phyloP scores from a whole-genome alignment of 2,329 filamentous ascomycete genomes.

The Madurella mycetomatis region DNA sequence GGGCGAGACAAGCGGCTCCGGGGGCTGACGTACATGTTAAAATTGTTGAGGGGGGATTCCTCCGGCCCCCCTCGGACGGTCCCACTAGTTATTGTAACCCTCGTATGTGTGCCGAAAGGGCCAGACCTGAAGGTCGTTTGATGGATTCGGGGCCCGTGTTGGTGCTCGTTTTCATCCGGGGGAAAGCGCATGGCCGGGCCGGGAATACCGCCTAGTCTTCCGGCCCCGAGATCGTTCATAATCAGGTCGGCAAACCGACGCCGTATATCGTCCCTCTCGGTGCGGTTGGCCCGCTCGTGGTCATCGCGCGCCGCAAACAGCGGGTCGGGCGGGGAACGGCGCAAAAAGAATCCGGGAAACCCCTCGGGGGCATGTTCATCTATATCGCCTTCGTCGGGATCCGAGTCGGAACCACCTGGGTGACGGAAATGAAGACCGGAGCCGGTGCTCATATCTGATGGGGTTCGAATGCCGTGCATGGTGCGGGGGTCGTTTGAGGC shows the following conservation, averaged over 20 bases:
- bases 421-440: conserved; percentile 4
- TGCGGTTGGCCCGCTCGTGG: background rate
- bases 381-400: conserved; percentile 57
- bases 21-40: conserved; percentile 44
- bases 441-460: conserved; percentile 1
- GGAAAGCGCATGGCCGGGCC: background rate
- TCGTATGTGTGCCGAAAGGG: conserved; percentile 33
- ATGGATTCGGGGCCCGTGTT: conserved; percentile 27
- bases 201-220: conserved; percentile 5
- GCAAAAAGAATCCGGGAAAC: conserved; percentile 17
- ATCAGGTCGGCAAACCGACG: conserved; percentile 44
- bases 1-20: background rate
- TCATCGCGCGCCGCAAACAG: background rate
- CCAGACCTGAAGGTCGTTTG: conserved; percentile 37
- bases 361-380: conserved; percentile 44
- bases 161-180: background rate
- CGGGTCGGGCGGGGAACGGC: background rate
- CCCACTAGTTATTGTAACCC: conserved; percentile 42
- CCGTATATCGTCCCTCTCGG: conserved; percentile 35
- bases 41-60: conserved; percentile 27
- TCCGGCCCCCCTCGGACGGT: background rate
- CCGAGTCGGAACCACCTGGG: conserved; percentile 45
- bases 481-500: conserved; percentile 59
- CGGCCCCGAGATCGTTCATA: conserved; percentile 32
- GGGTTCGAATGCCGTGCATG: conserved; percentile 17